Conservation (phyloP, 2,329 filamentous ascomycete species). For the Pseudomassariella vexata region DNA sequence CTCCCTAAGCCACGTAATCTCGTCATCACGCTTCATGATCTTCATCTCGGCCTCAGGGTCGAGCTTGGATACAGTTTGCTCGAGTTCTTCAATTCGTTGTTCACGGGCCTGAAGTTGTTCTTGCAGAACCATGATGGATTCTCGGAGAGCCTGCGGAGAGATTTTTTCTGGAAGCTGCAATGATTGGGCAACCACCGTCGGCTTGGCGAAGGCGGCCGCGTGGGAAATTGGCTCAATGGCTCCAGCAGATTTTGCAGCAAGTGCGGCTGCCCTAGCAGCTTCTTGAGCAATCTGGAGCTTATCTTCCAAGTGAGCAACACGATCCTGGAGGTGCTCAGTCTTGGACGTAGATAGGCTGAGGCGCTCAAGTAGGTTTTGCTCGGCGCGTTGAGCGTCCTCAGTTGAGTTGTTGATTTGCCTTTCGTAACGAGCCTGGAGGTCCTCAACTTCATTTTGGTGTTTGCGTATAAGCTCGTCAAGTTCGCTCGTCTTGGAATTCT, state of each 20-base stretch:
- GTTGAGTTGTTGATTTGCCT: slow-evolving; percentile 65
- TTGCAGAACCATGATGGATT: slow-evolving; percentile 93
- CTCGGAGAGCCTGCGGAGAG: slow-evolving; percentile 87
- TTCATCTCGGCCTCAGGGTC: slow-evolving; percentile 76
- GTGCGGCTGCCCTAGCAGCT: slow-evolving; percentile 60
- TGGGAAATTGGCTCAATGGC: slow-evolving; percentile 37
- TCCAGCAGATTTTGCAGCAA: slow-evolving; percentile 25
- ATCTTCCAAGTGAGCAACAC: slow-evolving; percentile 78
- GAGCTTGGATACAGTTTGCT: slow-evolving; percentile 60
- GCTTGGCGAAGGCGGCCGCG: slow-evolving; percentile 35
- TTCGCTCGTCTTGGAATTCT: slow-evolving; percentile 35
- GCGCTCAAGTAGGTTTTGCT: slow-evolving; percentile 74
- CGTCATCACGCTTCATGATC: slow-evolving; percentile 85
- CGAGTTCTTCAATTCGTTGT: slow-evolving; percentile 79
- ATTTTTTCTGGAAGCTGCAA: slow-evolving; percentile 71
- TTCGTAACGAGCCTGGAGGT: slow-evolving; percentile 69
- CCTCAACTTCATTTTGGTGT: slow-evolving; percentile 66
- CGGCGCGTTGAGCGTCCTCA: slow-evolving; percentile 77
- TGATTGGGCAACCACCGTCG: slow-evolving; percentile 31
- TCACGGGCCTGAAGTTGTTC: slow-evolving; percentile 96
- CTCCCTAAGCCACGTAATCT: slow-evolving; percentile 92
- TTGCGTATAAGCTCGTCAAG: slow-evolving; percentile 36
- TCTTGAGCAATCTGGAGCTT: slow-evolving; percentile 86
- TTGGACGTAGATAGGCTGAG: slow-evolving; percentile 79
- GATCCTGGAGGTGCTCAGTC: slow-evolving; percentile 79